These are phyloP conservation scores for Lactifluus pinguis DNA, from an alignment of 768 basidiomycete species.

Conservation along the genomic window DNA sequence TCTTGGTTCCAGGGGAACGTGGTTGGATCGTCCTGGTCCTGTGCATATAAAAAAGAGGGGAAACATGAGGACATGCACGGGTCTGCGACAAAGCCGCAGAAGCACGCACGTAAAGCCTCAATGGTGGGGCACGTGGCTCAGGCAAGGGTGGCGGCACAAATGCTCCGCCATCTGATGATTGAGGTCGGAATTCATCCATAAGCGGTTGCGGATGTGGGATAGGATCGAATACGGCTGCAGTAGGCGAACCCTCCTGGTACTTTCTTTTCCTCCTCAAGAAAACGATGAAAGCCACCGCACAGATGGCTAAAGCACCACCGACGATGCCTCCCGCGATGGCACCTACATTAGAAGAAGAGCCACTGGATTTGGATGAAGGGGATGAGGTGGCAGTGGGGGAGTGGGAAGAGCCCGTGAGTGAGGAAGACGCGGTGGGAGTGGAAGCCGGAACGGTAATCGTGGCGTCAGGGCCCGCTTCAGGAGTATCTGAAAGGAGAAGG, in stretches of 20 bases:
- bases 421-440: not conserved
- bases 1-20: not conserved
- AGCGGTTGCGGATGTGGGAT: not conserved
- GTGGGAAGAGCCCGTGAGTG: not conserved
- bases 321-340: not conserved
- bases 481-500: no score
- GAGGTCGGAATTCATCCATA: no score
- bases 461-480: no score
- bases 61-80: not conserved
- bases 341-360: not conserved
- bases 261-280: not conserved
- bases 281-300: not conserved
- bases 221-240: no score
- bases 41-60: not conserved
- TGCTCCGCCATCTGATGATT: no score
- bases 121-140: not conserved
- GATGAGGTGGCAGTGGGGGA: not conserved
- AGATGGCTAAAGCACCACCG: not conserved
- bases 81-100: not conserved
- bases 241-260: not conserved
- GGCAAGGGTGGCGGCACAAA: not conserved
- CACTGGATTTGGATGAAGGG: not conserved
- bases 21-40: constrained; percentile 4
- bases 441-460: not conserved
- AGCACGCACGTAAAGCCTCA: constrained; percentile 6